phyloP scores from a whole-genome alignment of 306 rosid species.

The Astragalus membranaceus region DNA sequence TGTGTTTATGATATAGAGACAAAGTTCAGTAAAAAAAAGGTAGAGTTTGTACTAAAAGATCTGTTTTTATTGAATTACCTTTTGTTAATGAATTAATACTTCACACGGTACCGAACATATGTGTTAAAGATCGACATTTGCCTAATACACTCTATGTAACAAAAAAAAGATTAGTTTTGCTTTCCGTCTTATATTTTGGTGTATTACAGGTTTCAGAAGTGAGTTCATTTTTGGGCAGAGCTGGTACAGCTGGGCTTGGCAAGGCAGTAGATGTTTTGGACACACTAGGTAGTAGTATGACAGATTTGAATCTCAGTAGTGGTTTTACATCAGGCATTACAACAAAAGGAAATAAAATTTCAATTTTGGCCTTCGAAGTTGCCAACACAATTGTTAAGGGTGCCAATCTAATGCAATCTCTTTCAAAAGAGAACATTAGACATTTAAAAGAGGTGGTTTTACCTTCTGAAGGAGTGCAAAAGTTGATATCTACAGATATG shows the following conservation, averaged over 20 bases:
- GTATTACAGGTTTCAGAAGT: conserved; percentile 84
- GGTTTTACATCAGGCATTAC: conserved; percentile 84
- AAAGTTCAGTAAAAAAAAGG: background rate
- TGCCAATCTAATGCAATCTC: conserved; percentile 92
- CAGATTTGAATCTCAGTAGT: conserved; percentile 68
- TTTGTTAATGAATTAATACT: conserved; percentile 4
- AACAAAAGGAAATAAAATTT: conserved; percentile 85
- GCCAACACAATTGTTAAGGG: conserved; percentile 98
- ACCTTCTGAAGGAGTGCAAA: conserved; percentile 89
- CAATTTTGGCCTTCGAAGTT: conserved; percentile 95
- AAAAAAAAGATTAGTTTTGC: background rate
- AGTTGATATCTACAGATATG: conserved; percentile 77
- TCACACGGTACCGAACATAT: background rate
- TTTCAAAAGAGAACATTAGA: conserved; percentile 80
- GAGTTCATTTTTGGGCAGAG: conserved; percentile 88
- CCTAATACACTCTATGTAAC: background rate
- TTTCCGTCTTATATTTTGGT: conserved; percentile 15
- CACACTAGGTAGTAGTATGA: conserved; percentile 96
- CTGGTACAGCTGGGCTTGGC: conserved; percentile 96
- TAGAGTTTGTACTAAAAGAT: background rate
- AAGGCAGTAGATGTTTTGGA: conserved; percentile 99
- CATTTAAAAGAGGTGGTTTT: conserved; percentile 87
- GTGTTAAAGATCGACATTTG: background rate
- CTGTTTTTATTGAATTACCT: background rate
- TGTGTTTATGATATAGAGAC: background rate